phyloP scores from a whole-genome alignment of 345 rosid genomes.

The Syzygium oleosum region DNA sequence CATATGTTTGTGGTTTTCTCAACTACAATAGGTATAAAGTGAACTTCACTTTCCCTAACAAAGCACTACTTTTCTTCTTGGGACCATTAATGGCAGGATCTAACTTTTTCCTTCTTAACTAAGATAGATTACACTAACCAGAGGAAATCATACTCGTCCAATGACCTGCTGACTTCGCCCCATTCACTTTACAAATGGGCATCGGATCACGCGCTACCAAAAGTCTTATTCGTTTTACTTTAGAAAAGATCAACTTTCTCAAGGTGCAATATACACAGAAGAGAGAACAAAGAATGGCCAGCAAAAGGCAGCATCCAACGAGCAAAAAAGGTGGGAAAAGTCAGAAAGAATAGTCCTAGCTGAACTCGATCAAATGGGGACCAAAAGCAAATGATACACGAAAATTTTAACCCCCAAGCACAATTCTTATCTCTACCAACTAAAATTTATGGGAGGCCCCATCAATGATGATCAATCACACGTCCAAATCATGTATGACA shows the following conservation, averaged over 20 bases:
- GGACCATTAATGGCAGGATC: not conserved
- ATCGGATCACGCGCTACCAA: not conserved
- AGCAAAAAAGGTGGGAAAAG: constrained; percentile 10
- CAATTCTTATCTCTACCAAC: not conserved
- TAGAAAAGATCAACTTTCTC: constrained; percentile 6
- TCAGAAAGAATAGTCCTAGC: not conserved
- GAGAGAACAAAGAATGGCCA: constrained; percentile 2
- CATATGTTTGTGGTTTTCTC: not conserved
- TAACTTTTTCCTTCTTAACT: not conserved
- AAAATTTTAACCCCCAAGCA: not conserved
- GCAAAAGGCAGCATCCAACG: constrained; percentile 2
- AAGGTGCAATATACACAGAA: not conserved
- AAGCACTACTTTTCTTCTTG: not conserved
- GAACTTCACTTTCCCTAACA: not conserved
- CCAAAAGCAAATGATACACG: not conserved
- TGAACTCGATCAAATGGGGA: not conserved
- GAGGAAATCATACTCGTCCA: not conserved
- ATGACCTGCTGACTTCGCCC: not conserved
- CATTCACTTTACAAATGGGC: not conserved
- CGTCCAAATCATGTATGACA: not conserved
- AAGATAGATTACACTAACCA: not conserved
- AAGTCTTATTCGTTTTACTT: not conserved
- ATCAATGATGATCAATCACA: not conserved
- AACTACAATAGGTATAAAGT: not conserved
- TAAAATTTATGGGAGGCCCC: not conserved